phyloP scores from a whole-genome alignment of 495 filamentous ascomycete genomes.

The Penicillium pulvis region DNA sequence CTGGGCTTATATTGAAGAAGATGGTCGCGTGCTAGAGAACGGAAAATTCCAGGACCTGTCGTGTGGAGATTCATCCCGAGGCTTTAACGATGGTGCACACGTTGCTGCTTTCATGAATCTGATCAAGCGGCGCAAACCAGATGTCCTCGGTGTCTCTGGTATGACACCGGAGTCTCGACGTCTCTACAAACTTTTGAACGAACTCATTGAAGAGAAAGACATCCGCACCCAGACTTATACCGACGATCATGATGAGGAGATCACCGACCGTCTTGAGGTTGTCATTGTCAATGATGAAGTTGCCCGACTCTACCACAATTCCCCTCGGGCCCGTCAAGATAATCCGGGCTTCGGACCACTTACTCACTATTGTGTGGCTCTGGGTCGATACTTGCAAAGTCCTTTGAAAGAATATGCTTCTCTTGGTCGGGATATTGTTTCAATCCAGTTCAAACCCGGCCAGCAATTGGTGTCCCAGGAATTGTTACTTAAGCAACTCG shows the following conservation, averaged over 20 bases:
- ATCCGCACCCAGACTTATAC: slow-evolving; percentile 74
- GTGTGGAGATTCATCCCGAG: slow-evolving; percentile 67
- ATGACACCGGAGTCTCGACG: slow-evolving; percentile 85
- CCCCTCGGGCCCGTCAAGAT: slow-evolving; percentile 75
- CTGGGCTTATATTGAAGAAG: slow-evolving; percentile 93
- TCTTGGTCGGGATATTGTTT: slow-evolving; percentile 81
- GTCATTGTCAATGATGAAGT: slow-evolving; percentile 95
- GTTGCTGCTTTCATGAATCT: slow-evolving; percentile 71
- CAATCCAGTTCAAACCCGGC: slow-evolving; percentile 82
- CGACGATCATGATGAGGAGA: slow-evolving; percentile 58
- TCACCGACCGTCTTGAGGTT: slow-evolving; percentile 76
- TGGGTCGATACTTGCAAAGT: slow-evolving; percentile 89
- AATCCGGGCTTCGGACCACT: slow-evolving; percentile 76
- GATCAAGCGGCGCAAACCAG: slow-evolving; percentile 73
- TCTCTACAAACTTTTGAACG: slow-evolving; percentile 75
- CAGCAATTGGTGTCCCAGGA: slow-evolving; percentile 87
- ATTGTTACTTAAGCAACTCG: slow-evolving; percentile 79
- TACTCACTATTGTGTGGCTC: slow-evolving; percentile 82
- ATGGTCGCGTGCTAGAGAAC: slow-evolving; percentile 83
- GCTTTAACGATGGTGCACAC: slow-evolving; percentile 60
- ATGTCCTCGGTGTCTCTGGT: slow-evolving; percentile 89
- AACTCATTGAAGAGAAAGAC: slow-evolving; percentile 71
- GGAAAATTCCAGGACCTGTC: slow-evolving; percentile 81
- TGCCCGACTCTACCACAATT: slow-evolving; percentile 89
- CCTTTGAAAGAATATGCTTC: slow-evolving; percentile 95